A percentile compares a stretch with the other conserved stretches of the same genome.
Conservation (phyloP, 306 rosid genomes). For the Quercus parvula region DNA sequence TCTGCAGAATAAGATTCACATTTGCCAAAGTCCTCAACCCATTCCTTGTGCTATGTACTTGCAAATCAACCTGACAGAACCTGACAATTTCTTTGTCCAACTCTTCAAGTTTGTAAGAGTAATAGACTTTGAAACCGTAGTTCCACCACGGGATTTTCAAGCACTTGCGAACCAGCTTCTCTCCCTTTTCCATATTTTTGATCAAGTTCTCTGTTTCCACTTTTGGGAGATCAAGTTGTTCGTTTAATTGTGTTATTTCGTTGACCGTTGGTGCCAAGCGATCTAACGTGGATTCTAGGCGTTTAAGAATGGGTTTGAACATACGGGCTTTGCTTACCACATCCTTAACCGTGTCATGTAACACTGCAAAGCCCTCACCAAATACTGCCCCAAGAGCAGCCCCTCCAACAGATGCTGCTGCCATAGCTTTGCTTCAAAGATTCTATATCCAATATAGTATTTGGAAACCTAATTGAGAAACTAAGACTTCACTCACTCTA, state of each 20-base stretch:
- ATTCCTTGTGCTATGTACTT: neutral
- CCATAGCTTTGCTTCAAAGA: neutral
- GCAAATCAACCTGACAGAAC: neutral
- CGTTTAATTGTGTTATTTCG: constrained; percentile 1
- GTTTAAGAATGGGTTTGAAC: constrained; percentile 2
- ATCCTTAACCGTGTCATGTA: neutral
- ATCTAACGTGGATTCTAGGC: neutral
- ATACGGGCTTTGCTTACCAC: neutral
- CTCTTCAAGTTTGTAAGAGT: neutral
- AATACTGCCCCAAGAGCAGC: constrained; percentile 2
- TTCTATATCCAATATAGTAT: too few species aligned
- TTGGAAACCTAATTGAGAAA: neutral
- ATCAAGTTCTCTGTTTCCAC: neutral
- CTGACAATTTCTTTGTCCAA: neutral
- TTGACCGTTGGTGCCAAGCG: neutral
- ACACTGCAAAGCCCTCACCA: neutral
- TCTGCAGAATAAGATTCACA: constrained; percentile 1
- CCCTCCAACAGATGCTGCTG: neutral
- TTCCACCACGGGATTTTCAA: neutral
- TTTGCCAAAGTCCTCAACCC: neutral
- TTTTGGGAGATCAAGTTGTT: neutral
- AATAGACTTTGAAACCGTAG: neutral
- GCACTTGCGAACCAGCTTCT: neutral
- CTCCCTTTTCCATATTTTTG: neutral
- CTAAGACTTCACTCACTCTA: neutral